These are phyloP conservation scores for Capsicum chinense DNA, from an alignment of 257 asterid species.

Conservation along the genomic window DNA sequence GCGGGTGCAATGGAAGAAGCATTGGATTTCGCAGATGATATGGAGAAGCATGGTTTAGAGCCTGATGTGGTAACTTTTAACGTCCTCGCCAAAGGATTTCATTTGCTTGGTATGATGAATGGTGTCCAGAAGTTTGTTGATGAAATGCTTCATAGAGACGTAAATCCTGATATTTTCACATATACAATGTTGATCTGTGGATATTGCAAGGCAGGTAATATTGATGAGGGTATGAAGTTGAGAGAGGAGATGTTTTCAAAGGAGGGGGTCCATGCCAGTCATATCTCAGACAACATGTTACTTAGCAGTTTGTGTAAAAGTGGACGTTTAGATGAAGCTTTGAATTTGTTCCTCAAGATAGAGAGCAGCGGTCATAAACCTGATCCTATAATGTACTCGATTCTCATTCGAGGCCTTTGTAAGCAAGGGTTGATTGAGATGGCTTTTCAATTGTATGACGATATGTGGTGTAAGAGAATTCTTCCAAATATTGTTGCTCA, in stretches of 20 bases:
- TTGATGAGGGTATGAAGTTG: slow-evolving; percentile 61
- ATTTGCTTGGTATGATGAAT: slow-evolving; percentile 59
- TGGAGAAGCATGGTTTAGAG: slow-evolving; percentile 72
- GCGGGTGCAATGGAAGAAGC: slow-evolving; percentile 80
- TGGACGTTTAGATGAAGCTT: slow-evolving; percentile 60
- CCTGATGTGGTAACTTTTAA: slow-evolving; percentile 72
- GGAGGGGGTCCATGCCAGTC: slow-evolving; percentile 51
- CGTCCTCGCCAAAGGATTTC: slow-evolving; percentile 73
- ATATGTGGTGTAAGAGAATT: slow-evolving; percentile 52
- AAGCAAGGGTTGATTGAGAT: slow-evolving; percentile 58
- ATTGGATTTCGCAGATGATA: slow-evolving; percentile 54
- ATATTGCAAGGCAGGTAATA: slow-evolving; percentile 56
- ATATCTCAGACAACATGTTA: slow-evolving; percentile 49
- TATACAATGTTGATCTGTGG: slow-evolving; percentile 58
- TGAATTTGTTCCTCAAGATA: slow-evolving; percentile 57
- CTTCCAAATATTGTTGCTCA: slow-evolving; percentile 47
- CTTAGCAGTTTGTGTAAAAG: slow-evolving; percentile 66
- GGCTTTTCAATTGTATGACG: slow-evolving; percentile 55
- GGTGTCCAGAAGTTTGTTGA: slow-evolving; percentile 47
- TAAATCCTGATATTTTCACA: slow-evolving; percentile 54
- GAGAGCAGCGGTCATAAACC: slow-evolving; percentile 55
- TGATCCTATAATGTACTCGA: slow-evolving; percentile 61
- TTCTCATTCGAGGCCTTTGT: slow-evolving; percentile 67
- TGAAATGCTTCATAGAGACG: slow-evolving; percentile 44
- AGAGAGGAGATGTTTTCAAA: slow-evolving; percentile 57